Evolutionary conservation across 371 early-diverging fungal genomes (phyloP).

Genomic region (Mucor plumbeus): DNA sequence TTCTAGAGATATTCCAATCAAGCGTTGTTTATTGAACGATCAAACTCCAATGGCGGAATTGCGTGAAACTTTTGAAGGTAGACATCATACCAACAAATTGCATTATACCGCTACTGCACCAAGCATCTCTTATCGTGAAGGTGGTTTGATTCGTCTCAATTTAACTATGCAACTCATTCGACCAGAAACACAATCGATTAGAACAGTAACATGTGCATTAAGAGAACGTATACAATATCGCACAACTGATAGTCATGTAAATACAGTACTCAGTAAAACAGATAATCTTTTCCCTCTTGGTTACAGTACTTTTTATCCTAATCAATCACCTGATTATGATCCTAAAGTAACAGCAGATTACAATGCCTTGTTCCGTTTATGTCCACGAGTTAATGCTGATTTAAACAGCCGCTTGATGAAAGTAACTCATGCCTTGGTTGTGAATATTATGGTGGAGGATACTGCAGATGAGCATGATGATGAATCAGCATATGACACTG

Average conservation of each 20-base stretch:
- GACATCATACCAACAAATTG: constrained; percentile 33
- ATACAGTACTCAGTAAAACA: constrained; percentile 30
- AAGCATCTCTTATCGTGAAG: constrained; percentile 51
- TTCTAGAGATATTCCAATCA: constrained; percentile 39
- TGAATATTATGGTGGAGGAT: constrained; percentile 40
- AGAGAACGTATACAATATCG: constrained; percentile 50
- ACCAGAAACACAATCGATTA: constrained; percentile 40
- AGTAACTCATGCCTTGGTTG: constrained; percentile 34
- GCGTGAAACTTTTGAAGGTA: constrained; percentile 38
- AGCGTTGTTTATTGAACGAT: constrained; percentile 48
- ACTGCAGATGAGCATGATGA: constrained; percentile 26
- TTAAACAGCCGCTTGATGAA: constrained; percentile 35
- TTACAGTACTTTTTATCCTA: constrained; percentile 37
- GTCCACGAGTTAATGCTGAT: constrained; percentile 40
- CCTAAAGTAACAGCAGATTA: constrained; percentile 32
- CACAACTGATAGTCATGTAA: constrained; percentile 35
- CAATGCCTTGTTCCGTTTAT: constrained; percentile 38
- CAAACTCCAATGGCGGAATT: constrained; percentile 26
- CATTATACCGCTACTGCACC: constrained; percentile 48
- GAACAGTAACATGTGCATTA: constrained; percentile 51
- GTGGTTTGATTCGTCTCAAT: constrained; percentile 48
- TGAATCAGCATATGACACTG: constrained; percentile 31
- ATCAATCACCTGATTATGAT: constrained; percentile 30
- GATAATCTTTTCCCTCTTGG: constrained; percentile 38
- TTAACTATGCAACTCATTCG: constrained; percentile 37